phyloP scores from a whole-genome alignment of 805 yeast species.

The Candida ipomoeae region DNA sequence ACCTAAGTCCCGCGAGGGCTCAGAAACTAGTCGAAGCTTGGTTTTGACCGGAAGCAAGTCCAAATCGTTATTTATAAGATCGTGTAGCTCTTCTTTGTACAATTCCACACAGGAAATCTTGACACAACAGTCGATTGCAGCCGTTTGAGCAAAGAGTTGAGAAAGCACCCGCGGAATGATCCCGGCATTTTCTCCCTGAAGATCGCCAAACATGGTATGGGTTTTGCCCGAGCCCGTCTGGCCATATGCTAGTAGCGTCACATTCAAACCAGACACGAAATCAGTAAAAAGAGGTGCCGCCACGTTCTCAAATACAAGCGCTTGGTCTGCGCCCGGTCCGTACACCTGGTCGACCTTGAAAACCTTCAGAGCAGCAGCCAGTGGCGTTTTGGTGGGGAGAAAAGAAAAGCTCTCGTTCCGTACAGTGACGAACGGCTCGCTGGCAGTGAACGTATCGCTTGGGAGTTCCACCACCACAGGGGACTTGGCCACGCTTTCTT shows the following conservation, averaged over 20 bases:
- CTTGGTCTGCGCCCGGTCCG: constrained; percentile 78
- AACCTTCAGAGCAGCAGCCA: constrained; percentile 13
- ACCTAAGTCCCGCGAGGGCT: constrained; percentile 2
- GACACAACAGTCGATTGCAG: constrained; percentile 51
- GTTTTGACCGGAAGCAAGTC: constrained; percentile 18
- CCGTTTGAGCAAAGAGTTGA: constrained; percentile 44
- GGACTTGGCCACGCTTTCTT: constrained; percentile 42
- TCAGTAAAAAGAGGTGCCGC: constrained; percentile 73
- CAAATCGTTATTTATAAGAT: constrained; percentile 53
- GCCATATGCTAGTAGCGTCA: constrained; percentile 73
- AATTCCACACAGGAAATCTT: constrained; percentile 80
- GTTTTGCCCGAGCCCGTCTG: constrained; percentile 93
- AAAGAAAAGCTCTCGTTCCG: constrained; percentile 16
- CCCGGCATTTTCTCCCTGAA: constrained; percentile 43
- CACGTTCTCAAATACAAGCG: constrained; percentile 57
- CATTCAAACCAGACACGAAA: constrained; percentile 56
- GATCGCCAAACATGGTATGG: constrained; percentile 60
- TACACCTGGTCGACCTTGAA: constrained; percentile 77
- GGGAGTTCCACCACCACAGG: constrained; percentile 48
- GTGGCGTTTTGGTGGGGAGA: constrained; percentile 20
- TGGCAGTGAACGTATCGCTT: constrained; percentile 22
- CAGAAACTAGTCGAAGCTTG: constrained; percentile 19
- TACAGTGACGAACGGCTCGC: constrained; percentile 21
- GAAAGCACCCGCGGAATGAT: constrained; percentile 50
- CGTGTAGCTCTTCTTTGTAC: constrained; percentile 82